Evolutionary conservation across 371 early-diverging fungal species (phyloP).

Genomic region (Apophysomyces sp.): DNA sequence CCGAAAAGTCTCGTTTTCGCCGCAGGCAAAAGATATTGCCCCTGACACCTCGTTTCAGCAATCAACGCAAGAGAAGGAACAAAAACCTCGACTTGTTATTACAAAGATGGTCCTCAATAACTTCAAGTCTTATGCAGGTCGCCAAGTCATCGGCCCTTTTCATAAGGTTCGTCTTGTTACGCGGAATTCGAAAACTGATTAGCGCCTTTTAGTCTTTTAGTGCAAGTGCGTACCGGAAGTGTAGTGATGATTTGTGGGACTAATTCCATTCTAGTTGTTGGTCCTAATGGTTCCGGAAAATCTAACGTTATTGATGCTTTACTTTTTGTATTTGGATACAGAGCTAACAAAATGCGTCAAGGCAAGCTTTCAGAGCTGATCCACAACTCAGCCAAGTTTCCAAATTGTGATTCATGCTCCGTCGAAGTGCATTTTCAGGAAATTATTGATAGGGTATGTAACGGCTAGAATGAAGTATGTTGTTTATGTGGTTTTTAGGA

Average conservation of each 20-base stretch:
- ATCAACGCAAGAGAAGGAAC: conserved; percentile 13
- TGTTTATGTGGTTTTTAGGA: conserved; percentile 34
- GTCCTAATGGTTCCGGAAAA: conserved; percentile 99
- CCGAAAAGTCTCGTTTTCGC: conserved; percentile 10
- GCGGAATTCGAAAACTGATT: background rate
- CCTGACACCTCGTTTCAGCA: background rate
- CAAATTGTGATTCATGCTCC: conserved; percentile 71
- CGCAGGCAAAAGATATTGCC: background rate
- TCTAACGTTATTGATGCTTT: conserved; percentile 99
- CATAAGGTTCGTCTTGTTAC: conserved; percentile 73
- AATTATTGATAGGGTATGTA: conserved; percentile 72
- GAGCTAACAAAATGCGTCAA: conserved; percentile 99
- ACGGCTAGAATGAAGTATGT: background rate
- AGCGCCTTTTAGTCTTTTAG: conserved; percentile 42
- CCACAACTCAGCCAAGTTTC: conserved; percentile 86
- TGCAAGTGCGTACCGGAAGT: conserved; percentile 28
- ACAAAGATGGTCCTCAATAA: conserved; percentile 90
- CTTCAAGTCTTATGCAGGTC: conserved; percentile 97
- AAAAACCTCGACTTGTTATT: conserved; percentile 78
- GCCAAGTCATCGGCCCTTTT: conserved; percentile 95
- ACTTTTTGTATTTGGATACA: conserved; percentile 99
- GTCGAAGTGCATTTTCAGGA: conserved; percentile 97
- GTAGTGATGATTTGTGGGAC: background rate
- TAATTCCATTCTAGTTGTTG: conserved; percentile 70
- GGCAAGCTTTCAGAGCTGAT: conserved; percentile 95